A percentile compares a stretch with the other conserved stretches of the same genome.
phyloP scores from a whole-genome alignment of 345 rosid genomes.

The Murraya koenigii region DNA sequence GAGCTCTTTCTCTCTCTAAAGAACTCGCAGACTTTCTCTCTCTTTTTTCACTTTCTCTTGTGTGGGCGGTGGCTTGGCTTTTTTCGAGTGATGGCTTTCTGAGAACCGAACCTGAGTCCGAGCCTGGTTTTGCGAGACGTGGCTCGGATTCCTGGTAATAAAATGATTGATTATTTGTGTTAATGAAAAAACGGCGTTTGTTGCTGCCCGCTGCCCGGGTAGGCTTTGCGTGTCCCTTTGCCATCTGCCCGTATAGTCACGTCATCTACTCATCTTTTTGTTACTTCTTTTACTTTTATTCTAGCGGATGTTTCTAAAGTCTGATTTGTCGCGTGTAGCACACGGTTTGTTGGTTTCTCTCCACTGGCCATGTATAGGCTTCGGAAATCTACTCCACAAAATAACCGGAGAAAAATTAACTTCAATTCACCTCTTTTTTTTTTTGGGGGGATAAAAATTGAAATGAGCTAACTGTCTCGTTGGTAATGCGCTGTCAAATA shows the following conservation, averaged over 20 bases:
- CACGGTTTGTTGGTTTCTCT: background rate
- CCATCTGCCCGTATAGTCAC: conserved; percentile 17
- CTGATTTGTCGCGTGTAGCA: background rate
- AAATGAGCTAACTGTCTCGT: too few relatives aligned
- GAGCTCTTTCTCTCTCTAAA: conserved; percentile 26
- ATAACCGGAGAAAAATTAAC: too few relatives aligned
- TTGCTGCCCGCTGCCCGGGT: conserved; percentile 53
- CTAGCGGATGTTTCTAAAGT: background rate
- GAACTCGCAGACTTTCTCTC: conserved; percentile 22
- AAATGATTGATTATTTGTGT: conserved; percentile 36
- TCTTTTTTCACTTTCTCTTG: conserved; percentile 23
- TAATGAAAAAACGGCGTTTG: conserved; percentile 26
- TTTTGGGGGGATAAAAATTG: too few relatives aligned
- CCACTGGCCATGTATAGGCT: too few relatives aligned
- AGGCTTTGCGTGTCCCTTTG: conserved; percentile 17
- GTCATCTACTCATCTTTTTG: conserved; percentile 34
- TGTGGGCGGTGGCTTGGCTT: conserved; percentile 26
- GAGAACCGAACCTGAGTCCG: conserved; percentile 42
- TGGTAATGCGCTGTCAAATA: too few relatives aligned
- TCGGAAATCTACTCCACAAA: too few relatives aligned
- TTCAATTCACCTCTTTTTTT: too few relatives aligned
- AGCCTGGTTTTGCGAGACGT: conserved; percentile 13
- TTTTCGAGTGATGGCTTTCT: conserved; percentile 23
- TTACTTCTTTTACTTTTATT: background rate
- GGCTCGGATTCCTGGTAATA: conserved; percentile 32